These are phyloP conservation scores for Heritiera littoralis DNA, from an alignment of 345 rosid species.

Conservation along the genomic window DNA sequence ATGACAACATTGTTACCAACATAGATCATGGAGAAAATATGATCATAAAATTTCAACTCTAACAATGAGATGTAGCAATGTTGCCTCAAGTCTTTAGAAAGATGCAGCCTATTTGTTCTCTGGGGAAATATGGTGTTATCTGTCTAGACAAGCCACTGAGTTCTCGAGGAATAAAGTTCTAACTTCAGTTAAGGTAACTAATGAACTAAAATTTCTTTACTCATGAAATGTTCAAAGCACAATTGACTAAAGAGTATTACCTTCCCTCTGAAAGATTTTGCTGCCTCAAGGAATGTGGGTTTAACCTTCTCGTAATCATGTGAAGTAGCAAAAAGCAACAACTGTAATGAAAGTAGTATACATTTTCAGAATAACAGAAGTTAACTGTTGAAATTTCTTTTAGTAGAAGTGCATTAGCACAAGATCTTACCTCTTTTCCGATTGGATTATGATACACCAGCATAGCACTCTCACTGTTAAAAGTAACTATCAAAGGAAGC, in stretches of 20 bases:
- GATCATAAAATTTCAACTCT: neutral
- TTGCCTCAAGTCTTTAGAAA: neutral
- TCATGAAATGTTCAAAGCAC: neutral
- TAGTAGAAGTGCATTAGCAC: neutral
- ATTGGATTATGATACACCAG: slow-evolving; percentile 72
- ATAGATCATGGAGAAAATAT: neutral
- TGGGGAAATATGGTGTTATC: too few species aligned
- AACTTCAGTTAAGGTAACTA: too few species aligned
- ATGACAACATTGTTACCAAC: neutral
- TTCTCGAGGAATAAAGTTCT: too few species aligned
- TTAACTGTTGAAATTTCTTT: neutral
- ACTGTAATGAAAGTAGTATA: slow-evolving; percentile 24
- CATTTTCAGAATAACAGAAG: neutral
- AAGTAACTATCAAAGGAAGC: slow-evolving; percentile 75
- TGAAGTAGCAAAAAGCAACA: slow-evolving; percentile 65
- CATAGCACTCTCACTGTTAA: slow-evolving; percentile 72
- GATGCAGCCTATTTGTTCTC: neutral
- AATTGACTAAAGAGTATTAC: slow-evolving; percentile 36
- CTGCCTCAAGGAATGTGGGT: slow-evolving; percentile 65
- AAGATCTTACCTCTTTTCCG: slow-evolving; percentile 66
- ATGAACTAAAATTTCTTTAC: neutral
- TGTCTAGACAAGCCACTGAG: too few species aligned
- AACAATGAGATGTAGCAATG: neutral
- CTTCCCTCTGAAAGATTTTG: slow-evolving; percentile 85
- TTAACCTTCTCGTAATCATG: slow-evolving; percentile 68